Evolutionary conservation across 2,329 filamentous ascomycete genomes (phyloP).

Genomic region (Cadophora sp.): DNA sequence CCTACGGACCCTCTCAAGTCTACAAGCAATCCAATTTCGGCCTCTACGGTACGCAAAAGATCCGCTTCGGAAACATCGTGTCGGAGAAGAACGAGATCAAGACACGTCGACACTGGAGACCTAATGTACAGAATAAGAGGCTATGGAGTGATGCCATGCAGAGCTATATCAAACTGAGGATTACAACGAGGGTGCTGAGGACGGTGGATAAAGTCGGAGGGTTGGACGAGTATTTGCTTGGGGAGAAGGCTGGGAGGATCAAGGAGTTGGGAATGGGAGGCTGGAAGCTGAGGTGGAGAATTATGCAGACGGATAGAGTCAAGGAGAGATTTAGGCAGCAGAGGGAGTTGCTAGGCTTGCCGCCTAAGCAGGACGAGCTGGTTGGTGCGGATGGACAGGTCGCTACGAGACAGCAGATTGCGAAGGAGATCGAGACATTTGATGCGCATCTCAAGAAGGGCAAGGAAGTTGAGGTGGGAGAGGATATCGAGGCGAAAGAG

Average conservation of each 20-base stretch:
- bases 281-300: constrained; percentile 87
- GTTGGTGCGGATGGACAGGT: constrained; percentile 49
- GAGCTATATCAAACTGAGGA: constrained; percentile 68
- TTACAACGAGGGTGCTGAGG: constrained; percentile 73
- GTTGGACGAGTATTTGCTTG: constrained; percentile 89
- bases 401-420: constrained; percentile 41
- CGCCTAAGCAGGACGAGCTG: constrained; percentile 52
- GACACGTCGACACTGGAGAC: constrained; percentile 75
- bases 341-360: constrained; percentile 69
- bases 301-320: constrained; percentile 80
- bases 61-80: constrained; percentile 82
- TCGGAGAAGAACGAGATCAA: constrained; percentile 72
- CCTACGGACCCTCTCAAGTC: constrained; percentile 70
- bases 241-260: constrained; percentile 77
- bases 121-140: constrained; percentile 69
- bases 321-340: constrained; percentile 71
- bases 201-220: constrained; percentile 87
- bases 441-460: constrained; percentile 54
- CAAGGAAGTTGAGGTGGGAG: constrained; percentile 46
- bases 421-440: constrained; percentile 47
- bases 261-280: constrained; percentile 88
- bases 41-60: constrained; percentile 72
- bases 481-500: constrained; percentile 50
- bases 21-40: constrained; percentile 85
- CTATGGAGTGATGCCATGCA: constrained; percentile 70